Evolutionary conservation across 179 eudicot species (phyloP).

Genomic region (Heliamphora pulchella): DNA sequence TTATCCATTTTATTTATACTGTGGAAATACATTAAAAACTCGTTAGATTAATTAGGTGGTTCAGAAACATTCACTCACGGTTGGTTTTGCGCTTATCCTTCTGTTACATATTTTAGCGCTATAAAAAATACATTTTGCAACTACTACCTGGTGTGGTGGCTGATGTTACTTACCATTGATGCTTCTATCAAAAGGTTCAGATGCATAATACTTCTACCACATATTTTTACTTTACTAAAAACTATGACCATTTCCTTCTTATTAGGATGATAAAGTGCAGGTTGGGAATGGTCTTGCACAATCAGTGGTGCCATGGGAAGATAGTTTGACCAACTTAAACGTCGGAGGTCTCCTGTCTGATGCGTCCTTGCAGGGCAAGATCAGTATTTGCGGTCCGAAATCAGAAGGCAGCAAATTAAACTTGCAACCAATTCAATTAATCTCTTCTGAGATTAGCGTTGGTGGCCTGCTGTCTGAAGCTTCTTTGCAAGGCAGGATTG

Average conservation of each 20-base stretch:
- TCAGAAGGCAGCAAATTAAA: slow-evolving; percentile 18
- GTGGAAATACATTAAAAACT: neutral
- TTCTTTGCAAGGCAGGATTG: slow-evolving; percentile 29
- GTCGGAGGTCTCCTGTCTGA: slow-evolving; percentile 45
- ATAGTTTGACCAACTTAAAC: slow-evolving; percentile 46
- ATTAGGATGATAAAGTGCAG: slow-evolving; percentile 39
- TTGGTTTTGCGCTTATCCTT: neutral
- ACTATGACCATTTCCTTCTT: slow-evolving; percentile 15
- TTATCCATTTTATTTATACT: neutral
- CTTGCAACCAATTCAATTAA: slow-evolving; percentile 19
- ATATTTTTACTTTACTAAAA: neutral
- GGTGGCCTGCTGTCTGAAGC: slow-evolving; percentile 55
- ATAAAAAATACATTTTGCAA: neutral
- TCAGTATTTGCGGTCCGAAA: slow-evolving; percentile 12
- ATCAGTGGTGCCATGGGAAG: slow-evolving; percentile 47
- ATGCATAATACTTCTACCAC: slow-evolving; percentile 6
- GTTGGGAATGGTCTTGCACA: slow-evolving; percentile 19
- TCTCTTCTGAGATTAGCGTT: slow-evolving; percentile 38
- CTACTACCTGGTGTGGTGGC: neutral
- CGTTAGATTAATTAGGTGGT: neutral
- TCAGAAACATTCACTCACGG: neutral
- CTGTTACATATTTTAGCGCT: neutral
- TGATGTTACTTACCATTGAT: neutral
- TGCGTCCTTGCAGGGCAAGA: slow-evolving; percentile 26
- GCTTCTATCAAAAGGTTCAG: slow-evolving; percentile 9